Base-by-base conservation (phyloP, 108 stramenopile genomes). In the Discostella stelligeroides region DNA sequence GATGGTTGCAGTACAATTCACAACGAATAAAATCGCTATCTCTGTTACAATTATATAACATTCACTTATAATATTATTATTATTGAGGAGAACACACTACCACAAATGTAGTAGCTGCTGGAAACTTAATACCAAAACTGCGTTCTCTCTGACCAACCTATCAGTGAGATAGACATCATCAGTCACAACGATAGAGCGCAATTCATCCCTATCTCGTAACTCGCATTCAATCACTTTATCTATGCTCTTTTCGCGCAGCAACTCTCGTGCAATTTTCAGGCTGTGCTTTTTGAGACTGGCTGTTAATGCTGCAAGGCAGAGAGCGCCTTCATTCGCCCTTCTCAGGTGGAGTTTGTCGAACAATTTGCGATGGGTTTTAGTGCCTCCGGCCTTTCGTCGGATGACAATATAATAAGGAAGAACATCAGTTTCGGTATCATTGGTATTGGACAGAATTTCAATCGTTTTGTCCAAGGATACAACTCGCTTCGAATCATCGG, bases 281-380 rank as follows among this genome's bases (percentile, higher is more conserved):
- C 82, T 82, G 42, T 79, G 48, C 30, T 42, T 74, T 42, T 64
- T 72, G 7, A 82, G 60, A 38, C 66, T 41, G 6, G 50, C 13
- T 0, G 82, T 76, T 49, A 82, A 30, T 25, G 68, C 77, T n/a
- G 82, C 69, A 1, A 82, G 51, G 38, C 72, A 82, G 1, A 79
- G 23, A 0, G 82, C 82, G 0, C 82, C 82, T 43, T 82, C 82
- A 23, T 79, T 53, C 0, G 78, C 73, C 21, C 81, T 66, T 20
- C 81, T 58, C 1, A 82, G 63, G 40, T 82, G 53, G 39, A 82
- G 76, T 39, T 79, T 82, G 43, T 82, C 78, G 49, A 82, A 82
- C 10, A 82, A 53, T 18, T 68, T 66, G 29, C 73, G 66, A 39
- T 82, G 72, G 1, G 82, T 75, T 43, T 82, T 82, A 0, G 77